Evolutionary conservation across 192 early-diverging fungal genomes (phyloP).

Genomic region (Ambispora gerdemannii): DNA sequence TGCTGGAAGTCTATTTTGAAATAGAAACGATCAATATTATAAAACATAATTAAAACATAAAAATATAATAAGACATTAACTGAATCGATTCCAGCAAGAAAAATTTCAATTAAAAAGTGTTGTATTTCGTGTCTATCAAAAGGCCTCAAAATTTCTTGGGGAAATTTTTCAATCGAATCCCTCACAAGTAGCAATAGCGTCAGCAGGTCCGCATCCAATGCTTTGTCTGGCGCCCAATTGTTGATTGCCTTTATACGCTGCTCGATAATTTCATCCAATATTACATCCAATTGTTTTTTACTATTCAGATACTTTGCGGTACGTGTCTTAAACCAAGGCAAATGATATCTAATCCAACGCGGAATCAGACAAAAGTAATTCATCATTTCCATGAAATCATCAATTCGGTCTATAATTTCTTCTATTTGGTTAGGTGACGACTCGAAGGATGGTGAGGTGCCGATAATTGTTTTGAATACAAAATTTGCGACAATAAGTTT

Average conservation of each 20-base stretch:
- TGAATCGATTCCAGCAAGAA: background rate
- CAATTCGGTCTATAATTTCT: background rate
- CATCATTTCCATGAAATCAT: no score
- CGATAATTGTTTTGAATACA: background rate
- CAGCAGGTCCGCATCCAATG: no score
- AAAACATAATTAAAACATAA: no score
- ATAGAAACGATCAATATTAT: no score
- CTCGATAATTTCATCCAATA: background rate
- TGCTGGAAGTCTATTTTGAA: background rate
- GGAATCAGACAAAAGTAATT: background rate
- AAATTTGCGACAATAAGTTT: no score
- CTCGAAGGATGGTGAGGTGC: background rate
- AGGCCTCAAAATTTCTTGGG: background rate
- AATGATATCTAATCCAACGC: background rate
- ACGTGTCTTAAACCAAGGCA: background rate
- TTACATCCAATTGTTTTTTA: background rate
- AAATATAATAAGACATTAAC: no score
- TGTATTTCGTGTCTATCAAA: slow-evolving; percentile 4
- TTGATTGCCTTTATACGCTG: slow-evolving; percentile 16
- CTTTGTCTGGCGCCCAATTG: background rate
- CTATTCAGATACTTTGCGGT: background rate
- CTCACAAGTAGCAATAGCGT: no score
- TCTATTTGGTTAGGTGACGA: background rate
- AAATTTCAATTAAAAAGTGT: background rate
- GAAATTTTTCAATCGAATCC: no score